Evolutionary conservation across 2,329 filamentous ascomycete species (phyloP).

Genomic region (Diaporthe humulicola): DNA sequence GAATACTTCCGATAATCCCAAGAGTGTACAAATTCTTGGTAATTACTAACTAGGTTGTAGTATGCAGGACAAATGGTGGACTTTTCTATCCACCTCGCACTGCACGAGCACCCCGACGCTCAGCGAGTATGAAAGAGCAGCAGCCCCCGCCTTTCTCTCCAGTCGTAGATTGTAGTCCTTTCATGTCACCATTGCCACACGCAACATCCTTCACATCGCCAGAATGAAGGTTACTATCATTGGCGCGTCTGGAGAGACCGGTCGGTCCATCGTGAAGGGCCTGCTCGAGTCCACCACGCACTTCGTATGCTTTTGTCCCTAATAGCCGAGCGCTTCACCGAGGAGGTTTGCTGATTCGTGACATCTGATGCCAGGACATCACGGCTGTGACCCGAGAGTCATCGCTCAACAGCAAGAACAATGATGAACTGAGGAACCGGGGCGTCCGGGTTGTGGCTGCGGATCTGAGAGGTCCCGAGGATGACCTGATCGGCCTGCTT

Average conservation of each 20-base stretch:
- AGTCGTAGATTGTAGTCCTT: not conserved
- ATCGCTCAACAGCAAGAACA: conserved; percentile 61
- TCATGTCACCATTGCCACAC: too few relatives aligned
- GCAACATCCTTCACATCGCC: not conserved
- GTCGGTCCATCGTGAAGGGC: conserved; percentile 33
- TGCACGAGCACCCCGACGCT: not conserved
- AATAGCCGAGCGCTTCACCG: not conserved
- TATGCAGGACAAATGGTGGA: not conserved
- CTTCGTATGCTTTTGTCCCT: conserved; percentile 44
- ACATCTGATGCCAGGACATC: conserved; percentile 54
- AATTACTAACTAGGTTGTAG: not conserved
- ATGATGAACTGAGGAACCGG: conserved; percentile 53
- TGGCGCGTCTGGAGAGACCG: conserved; percentile 30
- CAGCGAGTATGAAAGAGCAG: not conserved
- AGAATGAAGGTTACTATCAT: conserved; percentile 27
- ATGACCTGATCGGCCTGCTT: conserved; percentile 57
- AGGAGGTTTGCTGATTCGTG: not conserved
- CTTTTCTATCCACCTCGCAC: not conserved
- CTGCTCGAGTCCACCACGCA: conserved; percentile 49
- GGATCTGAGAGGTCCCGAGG: conserved; percentile 57
- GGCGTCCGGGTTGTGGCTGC: conserved; percentile 58
- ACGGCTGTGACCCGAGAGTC: conserved; percentile 60
- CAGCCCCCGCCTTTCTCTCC: not conserved
- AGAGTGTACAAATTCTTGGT: not conserved
- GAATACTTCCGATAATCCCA: not conserved